Evolutionary conservation across 2,329 filamentous ascomycete genomes (phyloP), one percentile per base, ranked within the genome.

Genomic region (Claviceps purpurea): DNA sequence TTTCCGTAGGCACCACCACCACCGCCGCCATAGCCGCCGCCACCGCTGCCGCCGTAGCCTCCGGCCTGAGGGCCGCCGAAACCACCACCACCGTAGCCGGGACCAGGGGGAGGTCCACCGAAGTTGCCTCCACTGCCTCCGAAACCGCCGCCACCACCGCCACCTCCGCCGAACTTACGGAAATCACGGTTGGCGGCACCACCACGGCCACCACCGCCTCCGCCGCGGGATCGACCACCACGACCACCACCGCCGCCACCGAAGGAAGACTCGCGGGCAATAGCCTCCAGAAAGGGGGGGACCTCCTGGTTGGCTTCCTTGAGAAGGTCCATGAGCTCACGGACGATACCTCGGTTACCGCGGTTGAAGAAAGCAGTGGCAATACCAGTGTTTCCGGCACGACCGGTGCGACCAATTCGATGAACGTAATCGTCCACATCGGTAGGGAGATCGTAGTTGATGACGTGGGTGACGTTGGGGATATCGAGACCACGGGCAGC

Each of bases 361-460:
- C 93, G 91, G 81, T 98, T 98, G 85, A 98, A 97, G 80, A 98
- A 98, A 53, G 93, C 93, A 61, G 93, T 98, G 5, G 93, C 88
- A 60, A 95, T 84, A 85, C 93, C 93, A 63, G 91, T 97, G 78
- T 98, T 98, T 70, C 93, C 93, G 59, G 93, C 93, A 89, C 93
- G 93, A 67, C 93, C 93, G 59, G 93, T 98, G 91, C 93, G 93
- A 84, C 93, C 93, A 65, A 98, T 98, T 70, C 93, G 88, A 73
- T 98, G 93, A 54, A 98, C 93, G 62, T 98, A 98, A 72, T 97
- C 93, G 64, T 97, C 93, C 63, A 97, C 95, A 65, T 97, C 93
- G 52, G 90, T 96, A 49, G 93, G 93, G n/a, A 98, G 80, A 70
- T 98, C 93, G 70, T 98, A 98, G 78, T 98, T 98, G 78, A 98